A percentile compares a stretch with the other conserved stretches of the same genome.
Conservation (phyloP, 441 rosid species). For the Mallotus japonicus region DNA sequence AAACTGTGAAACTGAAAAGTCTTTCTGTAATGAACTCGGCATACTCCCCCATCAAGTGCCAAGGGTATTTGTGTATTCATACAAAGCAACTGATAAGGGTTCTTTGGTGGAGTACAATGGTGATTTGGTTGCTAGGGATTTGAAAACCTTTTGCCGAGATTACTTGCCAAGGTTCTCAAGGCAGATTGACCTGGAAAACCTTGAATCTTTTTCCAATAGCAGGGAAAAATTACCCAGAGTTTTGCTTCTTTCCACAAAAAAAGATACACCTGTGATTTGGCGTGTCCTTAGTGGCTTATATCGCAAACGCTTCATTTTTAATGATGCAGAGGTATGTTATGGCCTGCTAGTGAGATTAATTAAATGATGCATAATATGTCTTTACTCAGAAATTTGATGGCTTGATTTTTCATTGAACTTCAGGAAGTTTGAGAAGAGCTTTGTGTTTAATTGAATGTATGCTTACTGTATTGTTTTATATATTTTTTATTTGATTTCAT, state of each 20-base stretch:
- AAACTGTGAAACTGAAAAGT: conserved; percentile 69
- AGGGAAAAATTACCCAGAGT: conserved; percentile 48
- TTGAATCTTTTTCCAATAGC: conserved; percentile 36
- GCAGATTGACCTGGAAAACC: conserved; percentile 40
- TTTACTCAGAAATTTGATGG: neutral
- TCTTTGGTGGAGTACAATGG: conserved; percentile 74
- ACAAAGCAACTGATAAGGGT: conserved; percentile 47
- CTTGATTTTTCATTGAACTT: neutral
- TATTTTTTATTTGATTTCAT: too few species aligned
- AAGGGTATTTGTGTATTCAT: conserved; percentile 64
- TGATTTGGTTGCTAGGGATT: conserved; percentile 49
- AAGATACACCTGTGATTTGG: conserved; percentile 79
- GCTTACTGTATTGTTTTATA: too few species aligned
- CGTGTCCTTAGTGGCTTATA: conserved; percentile 84
- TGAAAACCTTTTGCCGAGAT: conserved; percentile 73
- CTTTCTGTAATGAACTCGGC: conserved; percentile 68
- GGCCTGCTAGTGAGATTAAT: neutral
- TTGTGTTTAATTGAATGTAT: too few species aligned
- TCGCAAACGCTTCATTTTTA: conserved; percentile 56
- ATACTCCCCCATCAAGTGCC: conserved; percentile 51
- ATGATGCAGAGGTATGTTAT: conserved; percentile 58
- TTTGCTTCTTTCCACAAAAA: conserved; percentile 80
- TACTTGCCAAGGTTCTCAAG: conserved; percentile 75
- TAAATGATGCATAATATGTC: too few species aligned
- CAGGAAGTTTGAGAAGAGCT: too few species aligned